Evolutionary conservation across 371 early-diverging fungal species (phyloP).

Genomic region (Circinella umbellata): DNA sequence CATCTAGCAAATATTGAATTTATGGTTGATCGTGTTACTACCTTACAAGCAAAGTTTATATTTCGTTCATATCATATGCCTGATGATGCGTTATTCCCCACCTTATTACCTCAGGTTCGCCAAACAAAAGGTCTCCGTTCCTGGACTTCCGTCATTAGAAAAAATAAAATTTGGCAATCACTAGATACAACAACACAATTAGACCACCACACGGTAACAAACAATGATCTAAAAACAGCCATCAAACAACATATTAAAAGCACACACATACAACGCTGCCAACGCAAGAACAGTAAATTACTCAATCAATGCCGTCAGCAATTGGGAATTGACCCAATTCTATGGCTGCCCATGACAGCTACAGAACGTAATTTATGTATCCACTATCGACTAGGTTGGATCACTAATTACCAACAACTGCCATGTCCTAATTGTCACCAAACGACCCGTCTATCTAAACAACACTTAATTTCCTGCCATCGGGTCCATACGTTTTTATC

Average conservation of each 20-base stretch:
- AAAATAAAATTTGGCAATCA: background rate
- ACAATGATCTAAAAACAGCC: background rate
- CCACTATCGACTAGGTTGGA: background rate
- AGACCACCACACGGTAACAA: too few species aligned
- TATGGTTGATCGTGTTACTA: conserved; percentile 13
- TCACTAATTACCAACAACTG: background rate
- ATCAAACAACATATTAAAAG: background rate
- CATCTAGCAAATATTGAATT: conserved; percentile 19
- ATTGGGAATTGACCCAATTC: conserved; percentile 5
- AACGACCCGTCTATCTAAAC: background rate
- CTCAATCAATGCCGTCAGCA: background rate
- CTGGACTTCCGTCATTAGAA: background rate
- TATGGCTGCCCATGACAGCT: conserved; percentile 10
- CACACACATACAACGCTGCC: background rate
- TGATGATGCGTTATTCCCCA: background rate
- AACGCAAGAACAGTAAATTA: background rate
- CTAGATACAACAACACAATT: background rate
- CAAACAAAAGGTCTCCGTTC: background rate
- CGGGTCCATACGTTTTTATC: background rate
- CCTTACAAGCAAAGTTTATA: conserved; percentile 11
- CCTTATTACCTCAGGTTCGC: background rate
- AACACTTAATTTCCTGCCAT: background rate
- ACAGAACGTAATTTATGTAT: background rate
- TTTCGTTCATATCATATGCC: background rate
- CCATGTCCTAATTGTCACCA: background rate